phyloP scores from a whole-genome alignment of 2,329 filamentous ascomycete genomes.

The Trichophyton benhamiae region DNA sequence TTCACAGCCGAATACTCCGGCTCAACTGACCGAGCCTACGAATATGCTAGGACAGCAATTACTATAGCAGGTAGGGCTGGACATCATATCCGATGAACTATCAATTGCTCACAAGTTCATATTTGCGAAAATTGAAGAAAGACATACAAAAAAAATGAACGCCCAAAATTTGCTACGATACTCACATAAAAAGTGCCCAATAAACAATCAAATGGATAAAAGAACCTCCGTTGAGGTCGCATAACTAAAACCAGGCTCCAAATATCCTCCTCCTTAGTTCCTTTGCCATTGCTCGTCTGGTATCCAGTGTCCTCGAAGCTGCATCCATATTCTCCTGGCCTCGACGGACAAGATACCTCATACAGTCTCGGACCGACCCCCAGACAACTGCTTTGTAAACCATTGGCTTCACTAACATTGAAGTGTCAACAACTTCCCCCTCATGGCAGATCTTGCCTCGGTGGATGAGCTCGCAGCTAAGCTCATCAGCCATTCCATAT shows the following conservation, averaged over 20 bases:
- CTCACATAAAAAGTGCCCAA: not conserved
- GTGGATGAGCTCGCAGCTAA: conserved; percentile 39
- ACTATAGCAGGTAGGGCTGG: not conserved
- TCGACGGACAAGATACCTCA: conserved; percentile 54
- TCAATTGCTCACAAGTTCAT: not conserved
- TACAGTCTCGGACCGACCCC: conserved; percentile 56
- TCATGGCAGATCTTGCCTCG: conserved; percentile 12
- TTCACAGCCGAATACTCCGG: conserved; percentile 18
- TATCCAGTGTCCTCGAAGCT: conserved; percentile 39
- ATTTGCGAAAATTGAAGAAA: not conserved
- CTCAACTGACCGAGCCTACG: conserved; percentile 16
- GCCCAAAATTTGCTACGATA: not conserved
- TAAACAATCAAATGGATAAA: not conserved
- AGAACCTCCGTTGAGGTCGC: not conserved
- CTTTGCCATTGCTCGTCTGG: conserved; percentile 38
- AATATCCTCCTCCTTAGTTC: conserved; percentile 35
- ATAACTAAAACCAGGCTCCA: not conserved
- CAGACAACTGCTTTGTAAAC: conserved; percentile 45
- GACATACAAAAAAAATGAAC: not conserved
- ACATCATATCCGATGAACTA: not conserved
- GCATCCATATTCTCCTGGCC: conserved; percentile 49
- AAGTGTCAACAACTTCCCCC: conserved; percentile 15
- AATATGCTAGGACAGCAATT: too few species aligned
- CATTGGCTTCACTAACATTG: conserved; percentile 28
- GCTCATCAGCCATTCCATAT: conserved; percentile 49